A percentile compares a stretch with the other conserved stretches of the same genome.
These are phyloP conservation scores for Fusarium scirpi DNA, from an alignment of 2,329 filamentous ascomycete genomes.

Conservation along the genomic window DNA sequence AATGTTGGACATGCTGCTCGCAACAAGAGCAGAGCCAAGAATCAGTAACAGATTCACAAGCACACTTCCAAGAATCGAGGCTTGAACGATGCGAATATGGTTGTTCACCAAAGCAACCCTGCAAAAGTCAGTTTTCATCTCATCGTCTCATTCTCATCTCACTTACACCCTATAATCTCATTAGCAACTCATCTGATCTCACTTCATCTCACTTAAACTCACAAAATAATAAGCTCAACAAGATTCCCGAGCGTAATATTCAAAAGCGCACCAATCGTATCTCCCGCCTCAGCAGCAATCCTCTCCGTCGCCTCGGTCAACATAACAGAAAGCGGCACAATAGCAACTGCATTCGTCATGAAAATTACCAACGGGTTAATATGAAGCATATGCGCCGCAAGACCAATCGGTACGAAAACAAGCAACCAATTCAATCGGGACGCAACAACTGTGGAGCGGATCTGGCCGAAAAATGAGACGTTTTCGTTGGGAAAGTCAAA, in stretches of 20 bases:
- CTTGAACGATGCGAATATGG: conserved; percentile 81
- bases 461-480: conserved; percentile 38
- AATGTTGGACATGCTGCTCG: conserved; percentile 75
- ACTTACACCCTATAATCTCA: conserved; percentile 52
- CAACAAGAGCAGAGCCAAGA: conserved; percentile 79
- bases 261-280: conserved; percentile 69
- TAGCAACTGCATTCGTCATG: conserved; percentile 70
- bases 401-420: conserved; percentile 77
- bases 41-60: conserved; percentile 82
- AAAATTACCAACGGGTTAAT: conserved; percentile 61
- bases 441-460: conserved; percentile 48
- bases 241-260: conserved; percentile 74
- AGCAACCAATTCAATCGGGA: conserved; percentile 73
- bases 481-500: conserved; percentile 30
- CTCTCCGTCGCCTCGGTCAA: conserved; percentile 71
- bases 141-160: background rate
- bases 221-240: conserved; percentile 72
- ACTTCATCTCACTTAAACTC: conserved; percentile 29
- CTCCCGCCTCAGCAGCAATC: conserved; percentile 67
- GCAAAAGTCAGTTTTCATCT: conserved; percentile 30
- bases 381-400: conserved; percentile 62
- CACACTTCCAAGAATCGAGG: conserved; percentile 80
- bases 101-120: conserved; percentile 66
- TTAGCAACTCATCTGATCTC: conserved; percentile 43
- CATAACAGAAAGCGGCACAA: conserved; percentile 68